A percentile compares a stretch with the other conserved stretches of the same genome.
phyloP scores from a whole-genome alignment of 2,329 filamentous ascomycete species.

The Alternaria dauci region DNA sequence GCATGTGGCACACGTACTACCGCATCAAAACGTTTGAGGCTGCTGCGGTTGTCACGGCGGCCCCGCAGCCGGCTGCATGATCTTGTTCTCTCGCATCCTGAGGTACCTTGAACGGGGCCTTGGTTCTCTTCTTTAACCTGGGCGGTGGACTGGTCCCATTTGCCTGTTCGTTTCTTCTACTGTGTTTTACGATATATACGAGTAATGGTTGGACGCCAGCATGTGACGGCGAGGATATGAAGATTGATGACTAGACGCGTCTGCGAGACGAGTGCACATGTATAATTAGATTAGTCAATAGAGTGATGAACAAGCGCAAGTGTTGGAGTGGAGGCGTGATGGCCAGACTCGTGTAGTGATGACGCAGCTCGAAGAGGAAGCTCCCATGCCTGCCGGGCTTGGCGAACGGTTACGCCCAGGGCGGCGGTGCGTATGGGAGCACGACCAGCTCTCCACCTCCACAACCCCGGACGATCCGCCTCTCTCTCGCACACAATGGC shows the following conservation, averaged over 20 bases:
- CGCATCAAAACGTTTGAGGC: slow-evolving; percentile 45
- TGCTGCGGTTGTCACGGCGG: slow-evolving; percentile 17
- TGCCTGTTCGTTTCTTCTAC: slow-evolving; percentile 11
- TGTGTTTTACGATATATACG: slow-evolving; percentile 12
- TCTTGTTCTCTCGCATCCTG: neutral
- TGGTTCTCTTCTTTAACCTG: neutral
- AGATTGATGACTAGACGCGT: slow-evolving; percentile 5
- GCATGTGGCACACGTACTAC: slow-evolving; percentile 57
- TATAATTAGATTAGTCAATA: slow-evolving; percentile 11
- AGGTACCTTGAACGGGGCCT: neutral
- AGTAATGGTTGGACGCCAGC: slow-evolving; percentile 15
- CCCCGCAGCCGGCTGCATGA: slow-evolving; percentile 2
- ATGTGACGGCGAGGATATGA: slow-evolving; percentile 7
- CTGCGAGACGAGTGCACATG: neutral
- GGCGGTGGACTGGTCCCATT: slow-evolving; percentile 12
- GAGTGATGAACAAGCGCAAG: slow-evolving; percentile 2
- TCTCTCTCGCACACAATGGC: slow-evolving; percentile 48
- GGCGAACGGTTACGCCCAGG: slow-evolving; percentile 36
- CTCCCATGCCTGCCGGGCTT: slow-evolving; percentile 38
- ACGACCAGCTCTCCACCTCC: slow-evolving; percentile 39
- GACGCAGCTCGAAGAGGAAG: slow-evolving; percentile 39
- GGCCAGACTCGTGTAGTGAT: slow-evolving; percentile 23
- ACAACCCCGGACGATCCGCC: slow-evolving; percentile 38
- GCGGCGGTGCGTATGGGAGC: slow-evolving; percentile 30
- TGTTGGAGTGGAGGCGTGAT: neutral